Conservation (phyloP, 2,329 filamentous ascomycete genomes). For the Akanthomyces dipterigenus region DNA sequence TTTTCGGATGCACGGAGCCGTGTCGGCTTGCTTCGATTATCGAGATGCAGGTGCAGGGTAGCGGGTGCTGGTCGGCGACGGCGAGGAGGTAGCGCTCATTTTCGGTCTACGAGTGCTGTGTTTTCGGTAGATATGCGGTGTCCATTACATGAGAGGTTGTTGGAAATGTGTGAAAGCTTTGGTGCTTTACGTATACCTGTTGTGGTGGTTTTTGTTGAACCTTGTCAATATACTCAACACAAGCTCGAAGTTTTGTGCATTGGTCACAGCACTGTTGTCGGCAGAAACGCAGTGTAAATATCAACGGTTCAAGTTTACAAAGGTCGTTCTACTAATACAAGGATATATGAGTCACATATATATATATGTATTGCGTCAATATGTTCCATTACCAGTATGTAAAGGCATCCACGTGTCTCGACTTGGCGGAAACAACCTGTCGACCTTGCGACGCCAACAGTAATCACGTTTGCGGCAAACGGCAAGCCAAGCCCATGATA, state of each 20-base stretch:
- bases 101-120: background rate
- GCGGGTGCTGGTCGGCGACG: background rate
- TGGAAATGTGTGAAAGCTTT: background rate
- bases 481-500: background rate
- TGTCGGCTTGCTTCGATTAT: conserved; percentile 9
- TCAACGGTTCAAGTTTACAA: too few species aligned
- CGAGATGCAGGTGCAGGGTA: conserved; percentile 9
- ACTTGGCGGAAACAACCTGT: background rate
- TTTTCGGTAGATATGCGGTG: background rate
- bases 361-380: too few species aligned
- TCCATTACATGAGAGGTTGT: too few species aligned
- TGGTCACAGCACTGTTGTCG: too few species aligned
- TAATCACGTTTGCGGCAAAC: background rate
- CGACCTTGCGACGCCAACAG: background rate
- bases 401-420: background rate
- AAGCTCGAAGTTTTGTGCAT: too few species aligned
- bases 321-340: too few species aligned
- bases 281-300: too few species aligned
- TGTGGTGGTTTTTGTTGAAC: background rate
- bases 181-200: background rate
- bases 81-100: background rate
- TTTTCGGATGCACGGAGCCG: conserved; percentile 5
- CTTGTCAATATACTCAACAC: too few species aligned
- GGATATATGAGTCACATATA: too few species aligned
- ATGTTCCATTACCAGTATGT: too few species aligned